A percentile compares a stretch with the other conserved stretches of the same genome.
These are phyloP conservation scores for Globisporangium rhizosaccharum DNA, from an alignment of 352 stramenopile genomes.

Conservation along the genomic window DNA sequence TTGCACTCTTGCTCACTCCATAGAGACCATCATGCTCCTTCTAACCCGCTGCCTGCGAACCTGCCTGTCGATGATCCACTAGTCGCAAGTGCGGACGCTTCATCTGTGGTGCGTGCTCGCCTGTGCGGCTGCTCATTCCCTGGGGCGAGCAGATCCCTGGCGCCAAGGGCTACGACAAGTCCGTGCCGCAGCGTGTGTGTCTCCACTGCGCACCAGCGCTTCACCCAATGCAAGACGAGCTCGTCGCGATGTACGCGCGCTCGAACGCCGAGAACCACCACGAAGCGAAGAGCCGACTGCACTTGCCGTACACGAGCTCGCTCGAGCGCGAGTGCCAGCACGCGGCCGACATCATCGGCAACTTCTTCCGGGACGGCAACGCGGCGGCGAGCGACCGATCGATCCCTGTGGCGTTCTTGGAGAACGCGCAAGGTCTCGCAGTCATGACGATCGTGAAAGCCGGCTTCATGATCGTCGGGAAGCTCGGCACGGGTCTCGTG, in stretches of 20 bases:
- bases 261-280: slow-evolving; percentile 40
- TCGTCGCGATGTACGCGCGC: slow-evolving; percentile 37
- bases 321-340: slow-evolving; percentile 58
- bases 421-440: slow-evolving; percentile 47
- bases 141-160: too few species aligned
- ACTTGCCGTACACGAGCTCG: slow-evolving; percentile 47
- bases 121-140: too few species aligned
- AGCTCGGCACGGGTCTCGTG: slow-evolving; percentile 70
- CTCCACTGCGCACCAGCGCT: slow-evolving; percentile 12
- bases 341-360: slow-evolving; percentile 70
- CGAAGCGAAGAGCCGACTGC: slow-evolving; percentile 30
- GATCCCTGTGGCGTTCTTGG: slow-evolving; percentile 42
- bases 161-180: too few species aligned
- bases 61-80: too few species aligned
- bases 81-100: too few species aligned
- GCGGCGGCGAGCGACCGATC: slow-evolving; percentile 33
- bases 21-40: too few species aligned
- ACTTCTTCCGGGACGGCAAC: slow-evolving; percentile 61
- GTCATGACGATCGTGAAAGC: slow-evolving; percentile 53
- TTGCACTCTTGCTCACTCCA: too few species aligned
- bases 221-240: slow-evolving; percentile 38
- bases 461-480: slow-evolving; percentile 53
- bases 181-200: too few species aligned
- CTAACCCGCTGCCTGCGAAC: too few species aligned
- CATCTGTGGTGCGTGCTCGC: too few species aligned